Conservation (phyloP, 2,329 filamentous ascomycete genomes). For the Verticillium dahliae region DNA sequence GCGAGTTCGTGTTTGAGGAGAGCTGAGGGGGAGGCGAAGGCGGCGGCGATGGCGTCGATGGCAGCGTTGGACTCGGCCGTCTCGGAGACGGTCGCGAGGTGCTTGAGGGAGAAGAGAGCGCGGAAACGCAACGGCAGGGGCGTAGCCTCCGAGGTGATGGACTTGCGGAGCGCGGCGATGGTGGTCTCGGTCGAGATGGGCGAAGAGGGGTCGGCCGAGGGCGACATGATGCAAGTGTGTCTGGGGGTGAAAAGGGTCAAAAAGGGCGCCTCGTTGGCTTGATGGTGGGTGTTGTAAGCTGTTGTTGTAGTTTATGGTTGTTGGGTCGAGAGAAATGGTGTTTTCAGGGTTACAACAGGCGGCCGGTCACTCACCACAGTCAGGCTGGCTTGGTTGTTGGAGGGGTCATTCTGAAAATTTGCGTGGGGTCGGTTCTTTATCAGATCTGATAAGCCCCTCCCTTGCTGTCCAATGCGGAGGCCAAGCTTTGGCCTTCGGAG, state of each 20-base stretch:
- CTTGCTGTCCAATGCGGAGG: not conserved
- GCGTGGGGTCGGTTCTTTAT: slow-evolving; percentile 3
- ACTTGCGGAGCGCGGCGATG: slow-evolving; percentile 61
- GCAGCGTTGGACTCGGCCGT: slow-evolving; percentile 54
- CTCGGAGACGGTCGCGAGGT: slow-evolving; percentile 66
- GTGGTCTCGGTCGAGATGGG: slow-evolving; percentile 27
- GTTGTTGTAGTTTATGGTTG: too few species aligned
- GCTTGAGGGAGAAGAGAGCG: slow-evolving; percentile 95
- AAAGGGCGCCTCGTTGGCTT: not conserved
- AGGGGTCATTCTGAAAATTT: slow-evolving; percentile 5
- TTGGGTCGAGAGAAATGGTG: not conserved
- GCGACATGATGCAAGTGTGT: slow-evolving; percentile 14
- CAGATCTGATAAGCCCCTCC: slow-evolving; percentile 2
- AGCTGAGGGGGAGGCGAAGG: slow-evolving; percentile 76
- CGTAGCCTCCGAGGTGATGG: slow-evolving; percentile 71
- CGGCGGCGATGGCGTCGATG: slow-evolving; percentile 80
- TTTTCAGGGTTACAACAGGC: not conserved
- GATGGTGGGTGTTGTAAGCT: not conserved
- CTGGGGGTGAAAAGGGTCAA: not conserved
- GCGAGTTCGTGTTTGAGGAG: slow-evolving; percentile 94
- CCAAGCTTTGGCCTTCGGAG: not conserved
- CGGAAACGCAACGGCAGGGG: slow-evolving; percentile 87
- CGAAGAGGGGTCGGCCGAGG: slow-evolving; percentile 12
- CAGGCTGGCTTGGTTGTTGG: not conserved
- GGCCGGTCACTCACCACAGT: not conserved